Evolutionary conservation across 2,329 filamentous ascomycete species (phyloP).

Genomic region (Arachnomyces sp.): DNA sequence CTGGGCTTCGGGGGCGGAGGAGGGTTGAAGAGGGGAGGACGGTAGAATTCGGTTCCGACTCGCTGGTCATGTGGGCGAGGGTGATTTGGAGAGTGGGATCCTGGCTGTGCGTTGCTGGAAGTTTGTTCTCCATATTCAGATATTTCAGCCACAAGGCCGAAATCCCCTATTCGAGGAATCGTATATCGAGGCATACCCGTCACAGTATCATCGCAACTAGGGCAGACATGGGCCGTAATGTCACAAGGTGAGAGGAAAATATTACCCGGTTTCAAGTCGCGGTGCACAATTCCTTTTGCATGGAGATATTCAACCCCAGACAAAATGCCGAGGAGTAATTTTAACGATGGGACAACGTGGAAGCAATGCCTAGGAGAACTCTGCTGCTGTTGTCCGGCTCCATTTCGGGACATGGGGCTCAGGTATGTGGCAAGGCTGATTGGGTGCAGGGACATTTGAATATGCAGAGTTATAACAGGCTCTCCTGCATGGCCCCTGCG

Average conservation of each 20-base stretch:
- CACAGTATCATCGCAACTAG: conserved; percentile 8
- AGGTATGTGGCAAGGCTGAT: conserved; percentile 54
- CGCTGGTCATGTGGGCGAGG: conserved; percentile 25
- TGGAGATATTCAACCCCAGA: conserved; percentile 60
- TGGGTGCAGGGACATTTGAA: conserved; percentile 61
- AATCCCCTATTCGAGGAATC: conserved; percentile 58
- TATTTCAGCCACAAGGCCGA: conserved; percentile 55
- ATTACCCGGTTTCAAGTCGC: conserved; percentile 61
- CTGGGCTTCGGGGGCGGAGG: too few relatives aligned
- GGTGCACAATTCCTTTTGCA: conserved; percentile 51
- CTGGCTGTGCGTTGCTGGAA: conserved; percentile 14
- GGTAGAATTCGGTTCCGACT: conserved; percentile 56
- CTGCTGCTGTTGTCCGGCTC: conserved; percentile 13
- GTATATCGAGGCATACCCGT: conserved; percentile 32
- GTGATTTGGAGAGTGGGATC: conserved; percentile 16
- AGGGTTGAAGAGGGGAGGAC: conserved; percentile 34
- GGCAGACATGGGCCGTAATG: conserved; percentile 29
- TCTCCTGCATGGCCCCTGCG: conserved; percentile 15
- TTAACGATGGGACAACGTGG: conserved; percentile 49
- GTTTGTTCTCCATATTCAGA: conserved; percentile 30
- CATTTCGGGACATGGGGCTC: conserved; percentile 26
- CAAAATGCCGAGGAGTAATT: conserved; percentile 51
- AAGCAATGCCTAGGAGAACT: conserved; percentile 49
- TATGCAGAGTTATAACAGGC: conserved; percentile 47
- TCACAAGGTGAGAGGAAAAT: conserved; percentile 52